Conservation (phyloP, 2,329 filamentous ascomycete genomes). For the Claviceps sp. region DNA sequence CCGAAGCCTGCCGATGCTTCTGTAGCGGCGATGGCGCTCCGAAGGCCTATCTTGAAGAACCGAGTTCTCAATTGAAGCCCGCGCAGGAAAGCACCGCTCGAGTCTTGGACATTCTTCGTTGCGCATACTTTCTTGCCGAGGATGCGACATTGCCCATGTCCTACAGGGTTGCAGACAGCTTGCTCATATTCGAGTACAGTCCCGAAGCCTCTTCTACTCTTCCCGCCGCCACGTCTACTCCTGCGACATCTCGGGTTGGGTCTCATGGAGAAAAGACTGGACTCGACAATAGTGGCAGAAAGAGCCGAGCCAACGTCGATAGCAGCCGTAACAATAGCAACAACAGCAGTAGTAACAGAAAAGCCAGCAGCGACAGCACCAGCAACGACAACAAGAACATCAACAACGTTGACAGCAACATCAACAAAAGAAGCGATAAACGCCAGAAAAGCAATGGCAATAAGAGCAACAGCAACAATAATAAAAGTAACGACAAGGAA, state of each 20-base stretch:
- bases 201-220: slow-evolving; percentile 2
- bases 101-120: slow-evolving; percentile 34
- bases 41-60: slow-evolving; percentile 25
- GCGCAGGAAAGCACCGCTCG: slow-evolving; percentile 30
- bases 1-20: slow-evolving; percentile 26
- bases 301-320: neutral
- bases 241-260: neutral
- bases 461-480: neutral
- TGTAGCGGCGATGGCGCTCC: slow-evolving; percentile 19
- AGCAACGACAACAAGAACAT: too few relatives aligned
- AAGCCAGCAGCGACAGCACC: neutral
- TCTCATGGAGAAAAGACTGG: neutral
- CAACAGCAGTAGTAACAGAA: neutral
- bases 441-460: neutral
- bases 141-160: slow-evolving; percentile 26
- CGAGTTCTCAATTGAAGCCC: slow-evolving; percentile 17
- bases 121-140: slow-evolving; percentile 33
- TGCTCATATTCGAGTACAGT: slow-evolving; percentile 22
- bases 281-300: neutral
- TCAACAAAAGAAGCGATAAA: neutral
- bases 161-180: slow-evolving; percentile 14
- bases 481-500: neutral
- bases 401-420: too few relatives aligned
- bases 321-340: neutral
- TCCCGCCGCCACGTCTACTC: neutral